Evolutionary conservation across 2,329 filamentous ascomycete species (phyloP).

Genomic region (Pseudogymnoascus sp.): DNA sequence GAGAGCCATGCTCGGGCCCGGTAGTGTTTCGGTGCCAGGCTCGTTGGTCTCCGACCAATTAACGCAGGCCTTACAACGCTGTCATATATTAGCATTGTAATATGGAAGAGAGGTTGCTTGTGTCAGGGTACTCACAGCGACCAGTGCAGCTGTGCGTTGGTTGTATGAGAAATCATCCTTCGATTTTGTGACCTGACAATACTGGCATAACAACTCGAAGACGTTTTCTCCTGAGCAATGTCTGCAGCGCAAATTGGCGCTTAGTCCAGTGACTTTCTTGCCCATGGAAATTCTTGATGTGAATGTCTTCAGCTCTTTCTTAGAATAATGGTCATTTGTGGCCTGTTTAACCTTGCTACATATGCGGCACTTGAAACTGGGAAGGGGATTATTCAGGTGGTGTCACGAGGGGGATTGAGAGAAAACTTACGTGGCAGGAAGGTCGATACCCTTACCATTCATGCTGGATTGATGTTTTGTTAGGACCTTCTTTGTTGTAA

Average conservation of each 20-base stretch:
- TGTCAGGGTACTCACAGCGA: conserved; percentile 26
- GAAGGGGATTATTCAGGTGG: conserved; percentile 5
- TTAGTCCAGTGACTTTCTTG: conserved; percentile 15
- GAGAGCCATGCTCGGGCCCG: conserved; percentile 17
- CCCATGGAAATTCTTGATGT: conserved; percentile 14
- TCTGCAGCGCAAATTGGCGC: conserved; percentile 31
- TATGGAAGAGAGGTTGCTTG: neutral
- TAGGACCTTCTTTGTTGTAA: neutral
- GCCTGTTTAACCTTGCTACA: conserved; percentile 35
- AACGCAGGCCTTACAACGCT: conserved; percentile 34
- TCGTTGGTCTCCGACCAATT: conserved; percentile 18
- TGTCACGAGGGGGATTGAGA: neutral
- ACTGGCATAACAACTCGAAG: conserved; percentile 39
- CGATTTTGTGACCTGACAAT: conserved; percentile 38
- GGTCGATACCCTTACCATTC: conserved; percentile 9
- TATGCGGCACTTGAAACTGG: conserved; percentile 38
- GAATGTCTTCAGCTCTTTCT: conserved; percentile 35
- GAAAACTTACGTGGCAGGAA: conserved; percentile 11
- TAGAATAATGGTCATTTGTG: conserved; percentile 32
- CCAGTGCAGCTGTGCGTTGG: conserved; percentile 35
- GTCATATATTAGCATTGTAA: conserved; percentile 8
- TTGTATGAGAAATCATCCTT: conserved; percentile 41
- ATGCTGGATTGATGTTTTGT: neutral
- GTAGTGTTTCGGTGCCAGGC: conserved; percentile 12
- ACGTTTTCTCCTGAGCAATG: conserved; percentile 35